Percentiles rank a stretch among this genome's conserved stretches.
These are phyloP conservation scores for Chlamydomonas reinhardtii DNA, from an alignment of 163 green algal species.

Conservation along the genomic window DNA sequence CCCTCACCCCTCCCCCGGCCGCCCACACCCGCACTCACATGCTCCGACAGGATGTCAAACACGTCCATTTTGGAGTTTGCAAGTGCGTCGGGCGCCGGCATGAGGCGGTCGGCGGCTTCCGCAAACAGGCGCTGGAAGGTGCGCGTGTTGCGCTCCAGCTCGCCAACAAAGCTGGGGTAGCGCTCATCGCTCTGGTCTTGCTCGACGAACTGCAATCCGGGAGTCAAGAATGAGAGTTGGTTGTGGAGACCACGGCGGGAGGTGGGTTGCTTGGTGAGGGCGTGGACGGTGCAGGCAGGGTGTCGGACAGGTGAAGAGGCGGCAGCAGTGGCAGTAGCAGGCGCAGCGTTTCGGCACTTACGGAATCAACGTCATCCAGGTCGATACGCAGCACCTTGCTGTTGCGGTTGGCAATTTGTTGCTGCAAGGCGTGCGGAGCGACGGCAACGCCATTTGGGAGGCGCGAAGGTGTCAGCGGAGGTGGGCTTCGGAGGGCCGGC, in stretches of 20 bases:
- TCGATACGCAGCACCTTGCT: slow-evolving; percentile 77
- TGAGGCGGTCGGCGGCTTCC: slow-evolving; percentile 83
- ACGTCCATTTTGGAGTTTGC: slow-evolving; percentile 76
- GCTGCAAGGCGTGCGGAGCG: slow-evolving; percentile 67
- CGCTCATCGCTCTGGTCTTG: neutral
- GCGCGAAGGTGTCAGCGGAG: too few relatives aligned
- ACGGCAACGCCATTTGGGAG: neutral
- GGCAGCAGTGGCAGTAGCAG: neutral
- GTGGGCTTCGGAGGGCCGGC: neutral
- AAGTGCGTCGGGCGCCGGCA: slow-evolving; percentile 73
- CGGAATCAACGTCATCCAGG: slow-evolving; percentile 85
- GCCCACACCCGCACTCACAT: slow-evolving; percentile 65
- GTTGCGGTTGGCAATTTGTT: slow-evolving; percentile 90
- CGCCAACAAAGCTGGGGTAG: slow-evolving; percentile 60
- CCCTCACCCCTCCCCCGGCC: neutral
- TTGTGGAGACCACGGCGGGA: neutral
- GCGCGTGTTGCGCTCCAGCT: slow-evolving; percentile 84
- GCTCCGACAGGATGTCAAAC: slow-evolving; percentile 89
- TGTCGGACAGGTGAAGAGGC: neutral
- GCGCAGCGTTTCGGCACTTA: slow-evolving; percentile 53
- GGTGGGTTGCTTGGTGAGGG: neutral
- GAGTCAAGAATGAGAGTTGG: neutral
- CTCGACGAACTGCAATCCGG: slow-evolving; percentile 3
- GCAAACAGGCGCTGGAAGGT: slow-evolving; percentile 87
- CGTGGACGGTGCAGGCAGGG: neutral